Base-by-base conservation (phyloP, 1,284 basidiomycete genomes). In the Ustilago tritici region DNA sequence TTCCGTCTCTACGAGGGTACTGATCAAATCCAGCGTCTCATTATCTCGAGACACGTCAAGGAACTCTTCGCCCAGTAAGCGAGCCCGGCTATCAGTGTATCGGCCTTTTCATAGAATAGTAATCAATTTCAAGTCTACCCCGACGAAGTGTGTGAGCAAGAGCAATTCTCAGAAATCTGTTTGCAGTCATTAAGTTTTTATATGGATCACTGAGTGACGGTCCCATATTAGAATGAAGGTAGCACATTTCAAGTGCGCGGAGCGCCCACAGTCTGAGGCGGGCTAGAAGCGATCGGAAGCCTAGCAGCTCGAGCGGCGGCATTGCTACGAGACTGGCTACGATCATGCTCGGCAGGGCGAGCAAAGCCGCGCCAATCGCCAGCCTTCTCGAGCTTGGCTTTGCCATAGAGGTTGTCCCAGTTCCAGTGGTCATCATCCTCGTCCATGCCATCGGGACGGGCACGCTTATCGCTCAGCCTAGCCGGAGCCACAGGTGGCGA, bases 1-100 rank as follows among this genome's bases (percentile, higher is more conserved):
- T 79, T 81, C 58, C 55, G 79, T 46, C 66, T 84, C 41, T 86
- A 85, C 81, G 83, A 85, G 65, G 84, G 56, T 11, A 84, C 84
- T 9, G 78, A 79, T 46, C 83, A 86, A 66, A 86, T 86, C 58
- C 84, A 85, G 69, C 63, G 71, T 15, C 64, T 85, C 4, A 83
- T 85, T 63, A 84, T 85, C 69, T 77, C 72, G 32, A 67, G 84
- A 10, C 78, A 81, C 54, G 63, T 85, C 64, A 82, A 84, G 70
- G 82, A 85, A 56, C 56, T 79, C 35, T 85, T 61, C 28, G 74
- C 74, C 11, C 69, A 76, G 69, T 76, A 78, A 12, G 32, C 15
- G 11, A 40, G 0, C 15, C 38, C 38, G 11, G 11, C 11, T 17
- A 40, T 10, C 10, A 40, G 10, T 40, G 11, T 11, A 11, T 40